Base-by-base conservation (phyloP, 805 yeast genomes). In the Metschnikowia proteae region DNA sequence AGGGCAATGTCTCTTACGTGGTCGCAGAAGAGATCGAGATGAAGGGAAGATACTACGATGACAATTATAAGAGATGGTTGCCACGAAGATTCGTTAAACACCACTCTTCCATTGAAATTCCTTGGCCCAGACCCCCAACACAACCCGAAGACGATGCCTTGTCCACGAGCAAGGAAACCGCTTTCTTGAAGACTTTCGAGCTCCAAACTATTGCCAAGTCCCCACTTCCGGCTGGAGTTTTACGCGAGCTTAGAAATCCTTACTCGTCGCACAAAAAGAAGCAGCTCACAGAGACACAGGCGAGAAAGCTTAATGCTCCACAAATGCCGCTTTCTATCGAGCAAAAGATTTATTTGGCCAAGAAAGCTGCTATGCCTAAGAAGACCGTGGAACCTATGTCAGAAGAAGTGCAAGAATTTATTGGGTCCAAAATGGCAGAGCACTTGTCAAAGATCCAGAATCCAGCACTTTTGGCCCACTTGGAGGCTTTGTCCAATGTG, bases 121-220 rank as follows among this genome's bases (percentile, higher is more conserved):
- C 97, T 46, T 92, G 96, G 96, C 97, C 97, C 34, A 78, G 80
- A 57, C 91, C 94, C 1, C 67, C 71, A 13, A 51, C 53, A 31
- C 81, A 75, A 29, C 56, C 60, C 0, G 79, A 79, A 53, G 89
- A 83, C 55, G 83, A 82, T 44, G 68, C 62, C 29, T 71, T 80
- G 54, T 79, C 83, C 3, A 87, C 96, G 1, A 63, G 67, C 5
- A 76, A 78, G 28, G 79, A 73, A 7, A 66, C 71, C 2, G 89
- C 80, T 2, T 79, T 82, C 52, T 87, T 82, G 58, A 84, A 89
- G 64, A 82, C 97, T 3, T 86, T 75, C 65, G 85, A 81, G 66
- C 84, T 86, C 22, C 83, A 82, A 49, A 77, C 87, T 17, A 67
- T 88, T 5, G 81, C 83, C 23, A 78, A 75, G 52, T 72, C 84